Conservation (phyloP, 257 asterid species). For the Solanum etuberosum region DNA sequence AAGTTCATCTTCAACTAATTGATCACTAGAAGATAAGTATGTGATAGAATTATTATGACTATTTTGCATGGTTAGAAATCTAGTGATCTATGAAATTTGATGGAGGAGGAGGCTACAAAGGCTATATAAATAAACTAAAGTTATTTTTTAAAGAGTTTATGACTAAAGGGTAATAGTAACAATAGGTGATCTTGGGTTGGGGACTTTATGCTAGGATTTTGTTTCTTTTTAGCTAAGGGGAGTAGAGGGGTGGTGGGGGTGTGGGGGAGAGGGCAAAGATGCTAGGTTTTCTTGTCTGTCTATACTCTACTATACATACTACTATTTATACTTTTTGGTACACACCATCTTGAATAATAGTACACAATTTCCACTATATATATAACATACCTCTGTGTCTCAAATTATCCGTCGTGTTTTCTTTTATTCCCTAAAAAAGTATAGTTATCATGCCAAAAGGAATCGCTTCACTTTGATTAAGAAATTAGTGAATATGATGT, state of each 20-base stretch:
- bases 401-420: background rate
- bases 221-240: background rate
- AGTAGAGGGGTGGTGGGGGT: too few relatives aligned
- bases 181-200: background rate
- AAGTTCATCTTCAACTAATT: constrained; percentile 27
- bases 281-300: background rate
- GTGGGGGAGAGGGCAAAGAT: background rate
- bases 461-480: too few relatives aligned
- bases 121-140: background rate
- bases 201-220: background rate
- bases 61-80: constrained; percentile 31
- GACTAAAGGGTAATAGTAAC: constrained; percentile 3
- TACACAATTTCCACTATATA: background rate
- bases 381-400: background rate
- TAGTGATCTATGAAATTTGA: background rate
- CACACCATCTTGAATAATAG: background rate
- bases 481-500: too few relatives aligned
- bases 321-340: background rate
- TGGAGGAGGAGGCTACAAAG: background rate
- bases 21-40: constrained; percentile 23
- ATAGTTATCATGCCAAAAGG: background rate
- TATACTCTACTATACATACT: background rate
- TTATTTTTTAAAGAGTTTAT: background rate
- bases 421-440: background rate
- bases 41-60: constrained; percentile 18